Percentiles rank a stretch among this genome's conserved stretches.
These are phyloP conservation scores for Leccinellum luteum DNA, from an alignment of 768 basidiomycete genomes.

Conservation along the genomic window DNA sequence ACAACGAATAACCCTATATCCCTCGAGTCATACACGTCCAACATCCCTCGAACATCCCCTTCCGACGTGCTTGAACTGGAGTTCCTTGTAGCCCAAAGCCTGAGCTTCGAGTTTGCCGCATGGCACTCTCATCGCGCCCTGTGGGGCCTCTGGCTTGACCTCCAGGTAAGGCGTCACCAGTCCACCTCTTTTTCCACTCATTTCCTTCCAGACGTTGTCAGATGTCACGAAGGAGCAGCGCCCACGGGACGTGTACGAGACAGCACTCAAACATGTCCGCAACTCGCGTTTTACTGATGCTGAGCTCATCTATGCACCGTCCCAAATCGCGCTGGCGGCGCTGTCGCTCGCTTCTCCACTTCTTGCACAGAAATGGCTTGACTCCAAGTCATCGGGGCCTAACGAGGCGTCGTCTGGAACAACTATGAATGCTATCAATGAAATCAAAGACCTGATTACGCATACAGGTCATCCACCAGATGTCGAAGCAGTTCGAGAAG, in stretches of 20 bases:
- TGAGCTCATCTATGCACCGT: conserved; percentile 88
- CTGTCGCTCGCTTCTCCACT: conserved; percentile 63
- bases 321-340: conserved; percentile 88
- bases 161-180: conserved; percentile 57
- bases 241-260: conserved; percentile 57
- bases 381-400: conserved; percentile 33
- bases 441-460: conserved; percentile 56
- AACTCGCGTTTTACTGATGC: conserved; percentile 87
- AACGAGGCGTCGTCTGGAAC: conserved; percentile 16
- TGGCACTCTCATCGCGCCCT: conserved; percentile 89
- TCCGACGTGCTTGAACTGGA: conserved; percentile 92
- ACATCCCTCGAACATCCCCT: conserved; percentile 77
- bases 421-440: conserved; percentile 32
- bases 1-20: conserved; percentile 95
- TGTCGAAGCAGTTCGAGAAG: conserved; percentile 80
- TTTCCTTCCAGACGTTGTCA: conserved; percentile 50
- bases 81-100: conserved; percentile 92
- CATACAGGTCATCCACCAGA: conserved; percentile 61
- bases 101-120: conserved; percentile 90
- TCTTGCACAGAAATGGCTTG: conserved; percentile 61
- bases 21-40: conserved; percentile 77
- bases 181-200: conserved; percentile 9
- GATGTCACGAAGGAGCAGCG: conserved; percentile 46
- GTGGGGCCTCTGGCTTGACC: conserved; percentile 86
- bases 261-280: conserved; percentile 64